Conservation (phyloP, 257 asterid genomes). For the Rhazya stricta region DNA sequence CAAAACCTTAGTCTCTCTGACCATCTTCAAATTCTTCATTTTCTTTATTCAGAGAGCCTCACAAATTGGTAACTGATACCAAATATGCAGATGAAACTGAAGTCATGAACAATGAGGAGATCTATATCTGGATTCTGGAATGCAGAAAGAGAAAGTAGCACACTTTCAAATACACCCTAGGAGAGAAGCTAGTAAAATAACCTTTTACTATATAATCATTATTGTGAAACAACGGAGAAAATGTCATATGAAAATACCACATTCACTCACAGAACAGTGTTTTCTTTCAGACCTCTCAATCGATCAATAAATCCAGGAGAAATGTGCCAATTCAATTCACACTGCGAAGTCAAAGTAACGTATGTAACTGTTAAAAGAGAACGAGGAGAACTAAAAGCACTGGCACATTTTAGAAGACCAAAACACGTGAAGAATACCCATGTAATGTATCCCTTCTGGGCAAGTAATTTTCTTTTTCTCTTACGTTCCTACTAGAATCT, state of each 20-base stretch:
- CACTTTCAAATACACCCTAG: neutral
- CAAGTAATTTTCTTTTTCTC: neutral
- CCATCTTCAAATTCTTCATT: conserved; percentile 6
- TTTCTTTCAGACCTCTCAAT: neutral
- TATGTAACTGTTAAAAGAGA: neutral
- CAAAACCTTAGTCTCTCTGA: neutral
- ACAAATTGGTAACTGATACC: neutral
- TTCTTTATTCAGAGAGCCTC: conserved; percentile 2
- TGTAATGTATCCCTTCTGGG: neutral
- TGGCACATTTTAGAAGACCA: neutral
- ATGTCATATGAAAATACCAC: neutral
- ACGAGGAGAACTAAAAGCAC: neutral
- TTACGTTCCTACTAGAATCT: neutral
- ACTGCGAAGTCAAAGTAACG: neutral
- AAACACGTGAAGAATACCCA: neutral
- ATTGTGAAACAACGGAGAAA: neutral
- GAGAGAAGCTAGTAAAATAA: neutral
- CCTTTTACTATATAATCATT: neutral
- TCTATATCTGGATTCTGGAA: neutral
- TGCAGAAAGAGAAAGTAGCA: neutral
- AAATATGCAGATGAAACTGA: neutral
- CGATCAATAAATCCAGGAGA: neutral
- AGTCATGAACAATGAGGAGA: neutral
- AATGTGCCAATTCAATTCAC: neutral
- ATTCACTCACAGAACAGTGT: neutral